Evolutionary conservation across 495 filamentous ascomycete species (phyloP), one percentile per base, ranked within the genome.

Genomic region (Podospora appendiculata): DNA sequence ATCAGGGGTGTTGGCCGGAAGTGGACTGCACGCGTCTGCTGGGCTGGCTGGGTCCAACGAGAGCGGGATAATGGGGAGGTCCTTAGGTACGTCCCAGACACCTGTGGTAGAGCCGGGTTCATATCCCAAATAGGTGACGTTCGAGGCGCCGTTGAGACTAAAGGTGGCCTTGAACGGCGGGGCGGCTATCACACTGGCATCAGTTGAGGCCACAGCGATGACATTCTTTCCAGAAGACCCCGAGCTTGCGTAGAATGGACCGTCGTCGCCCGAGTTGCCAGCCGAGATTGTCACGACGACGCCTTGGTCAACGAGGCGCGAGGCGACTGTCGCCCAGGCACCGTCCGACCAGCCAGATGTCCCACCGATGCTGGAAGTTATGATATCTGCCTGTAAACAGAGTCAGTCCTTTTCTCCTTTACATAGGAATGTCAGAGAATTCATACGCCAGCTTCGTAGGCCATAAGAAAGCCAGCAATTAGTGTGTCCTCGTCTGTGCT

Each of bases 261-360:
- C 67, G 5, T 54, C 50, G 3, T 58, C 55, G n/a, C 68, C 68
- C 8, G 52, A 57, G 41, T 70, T 70, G 5, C 66, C 68, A 8
- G 66, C 59, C 1, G 66, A 61, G 38, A 62, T 64, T 8, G 61
- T 57, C 17, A 70, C 62, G 6, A 69, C 50, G 4, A 69, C 60
- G 11, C 66, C 68, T 46, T 57, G 55, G 2, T 69, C 64, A 10
- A 66, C 62, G 35, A 69, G 57, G 11, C 66, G 63, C 6, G 60
- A 61, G 14, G 62, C 57, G 25, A 69, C 51, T 1, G 59, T 59
- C 19, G 64, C 64, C 62, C 60, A 66, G n/a, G 60, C 56, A 19
- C 60, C 60, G n/a, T 61, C 59, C 10, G 57, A 55, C 51, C 59
- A 70, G 9, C 65, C 67, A 38, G 57, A 55, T 16, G 54, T 51